Percentiles rank a stretch among this genome's conserved stretches.
These are phyloP conservation scores for Daldinia bambusicola DNA, from an alignment of 495 filamentous ascomycete genomes.

Conservation along the genomic window DNA sequence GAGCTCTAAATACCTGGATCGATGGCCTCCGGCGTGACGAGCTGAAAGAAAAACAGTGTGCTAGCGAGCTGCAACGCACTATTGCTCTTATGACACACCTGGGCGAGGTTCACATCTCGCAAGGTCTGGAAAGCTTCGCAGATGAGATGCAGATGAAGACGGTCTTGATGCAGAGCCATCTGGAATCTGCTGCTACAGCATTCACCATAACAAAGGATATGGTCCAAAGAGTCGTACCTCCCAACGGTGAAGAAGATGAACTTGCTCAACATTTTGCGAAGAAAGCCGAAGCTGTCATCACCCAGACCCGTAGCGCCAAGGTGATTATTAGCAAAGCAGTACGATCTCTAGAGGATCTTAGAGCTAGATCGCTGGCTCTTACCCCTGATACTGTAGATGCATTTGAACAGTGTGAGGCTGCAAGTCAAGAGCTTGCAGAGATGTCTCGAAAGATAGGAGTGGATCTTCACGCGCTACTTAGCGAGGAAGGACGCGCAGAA, in stretches of 20 bases:
- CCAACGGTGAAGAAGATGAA: slow-evolving; percentile 66
- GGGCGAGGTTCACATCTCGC: slow-evolving; percentile 78
- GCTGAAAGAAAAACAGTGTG: slow-evolving; percentile 83
- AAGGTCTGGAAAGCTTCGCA: slow-evolving; percentile 78
- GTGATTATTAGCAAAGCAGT: slow-evolving; percentile 84
- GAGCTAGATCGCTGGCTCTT: slow-evolving; percentile 78
- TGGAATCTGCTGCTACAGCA: slow-evolving; percentile 79
- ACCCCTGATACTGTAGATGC: slow-evolving; percentile 63
- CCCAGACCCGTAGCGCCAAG: slow-evolving; percentile 82
- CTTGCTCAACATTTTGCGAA: slow-evolving; percentile 73
- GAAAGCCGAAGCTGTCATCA: slow-evolving; percentile 76
- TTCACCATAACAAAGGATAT: slow-evolving; percentile 70
- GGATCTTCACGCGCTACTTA: slow-evolving; percentile 69
- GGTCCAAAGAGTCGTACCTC: slow-evolving; percentile 69
- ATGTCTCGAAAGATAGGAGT: slow-evolving; percentile 74
- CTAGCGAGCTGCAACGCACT: slow-evolving; percentile 79
- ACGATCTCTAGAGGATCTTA: slow-evolving; percentile 80
- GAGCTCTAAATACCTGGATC: slow-evolving; percentile 88
- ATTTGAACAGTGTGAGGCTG: slow-evolving; percentile 68
- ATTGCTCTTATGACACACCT: slow-evolving; percentile 89
- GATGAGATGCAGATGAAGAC: slow-evolving; percentile 80
- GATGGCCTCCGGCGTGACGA: slow-evolving; percentile 85
- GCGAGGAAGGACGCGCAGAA: slow-evolving; percentile 77
- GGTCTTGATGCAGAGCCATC: slow-evolving; percentile 78
- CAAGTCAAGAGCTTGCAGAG: slow-evolving; percentile 71